Conservation (phyloP, 164 flowering plant species). For the Stephania cephalantha region DNA sequence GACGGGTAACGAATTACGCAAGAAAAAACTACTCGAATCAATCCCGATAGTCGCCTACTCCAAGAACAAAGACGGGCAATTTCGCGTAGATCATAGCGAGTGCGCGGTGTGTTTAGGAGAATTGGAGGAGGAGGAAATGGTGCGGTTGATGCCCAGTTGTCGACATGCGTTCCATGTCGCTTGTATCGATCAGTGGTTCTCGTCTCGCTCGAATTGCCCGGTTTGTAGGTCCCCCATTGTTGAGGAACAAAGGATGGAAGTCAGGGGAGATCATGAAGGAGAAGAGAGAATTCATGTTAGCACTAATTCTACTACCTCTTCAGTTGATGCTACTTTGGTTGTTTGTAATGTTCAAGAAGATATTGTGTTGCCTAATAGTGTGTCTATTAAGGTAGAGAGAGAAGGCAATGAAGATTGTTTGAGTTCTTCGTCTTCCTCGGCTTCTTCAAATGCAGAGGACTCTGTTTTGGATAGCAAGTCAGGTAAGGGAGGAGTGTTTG, state of each 20-base stretch:
- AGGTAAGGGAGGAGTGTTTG: not conserved
- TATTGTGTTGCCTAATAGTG: not conserved
- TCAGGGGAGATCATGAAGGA: not conserved
- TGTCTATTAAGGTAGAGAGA: not conserved
- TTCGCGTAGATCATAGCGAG: constrained; percentile 31
- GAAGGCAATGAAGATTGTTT: not conserved
- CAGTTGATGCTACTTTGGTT: no score
- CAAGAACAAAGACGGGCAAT: not conserved
- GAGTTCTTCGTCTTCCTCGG: not conserved
- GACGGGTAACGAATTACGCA: constrained; percentile 3
- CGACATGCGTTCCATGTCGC: constrained; percentile 38
- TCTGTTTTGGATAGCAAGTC: not conserved
- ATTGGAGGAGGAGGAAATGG: constrained; percentile 35
- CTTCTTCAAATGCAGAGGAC: not conserved
- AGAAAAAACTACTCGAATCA: constrained; percentile 22
- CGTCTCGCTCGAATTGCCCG: constrained; percentile 37
- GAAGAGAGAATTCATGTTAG: not conserved
- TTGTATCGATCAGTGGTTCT: constrained; percentile 46
- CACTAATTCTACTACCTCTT: no score
- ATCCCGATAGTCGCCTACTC: constrained; percentile 36
- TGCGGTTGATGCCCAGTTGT: constrained; percentile 43
- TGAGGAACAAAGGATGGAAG: not conserved
- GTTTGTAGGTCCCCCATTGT: constrained; percentile 32
- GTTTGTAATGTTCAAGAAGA: not conserved
- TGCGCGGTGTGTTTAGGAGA: constrained; percentile 50